phyloP scores from a whole-genome alignment of 331 rosid genomes.

The Rhamnella rubrinervis region DNA sequence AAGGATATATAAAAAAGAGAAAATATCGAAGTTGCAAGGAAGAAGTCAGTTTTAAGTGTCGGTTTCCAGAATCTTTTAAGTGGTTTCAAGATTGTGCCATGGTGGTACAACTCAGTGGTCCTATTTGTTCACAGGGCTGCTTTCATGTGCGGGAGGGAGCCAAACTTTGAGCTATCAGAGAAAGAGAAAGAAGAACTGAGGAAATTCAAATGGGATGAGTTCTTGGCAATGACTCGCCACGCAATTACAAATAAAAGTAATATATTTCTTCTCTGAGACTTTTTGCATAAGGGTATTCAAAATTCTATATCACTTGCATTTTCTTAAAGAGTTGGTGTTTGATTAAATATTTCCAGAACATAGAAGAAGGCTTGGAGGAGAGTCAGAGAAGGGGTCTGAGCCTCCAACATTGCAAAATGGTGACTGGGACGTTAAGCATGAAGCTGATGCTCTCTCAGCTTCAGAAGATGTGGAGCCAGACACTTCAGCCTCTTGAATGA shows the following conservation, averaged over 20 bases:
- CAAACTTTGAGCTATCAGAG: slow-evolving; percentile 81
- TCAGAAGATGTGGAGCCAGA: slow-evolving; percentile 56
- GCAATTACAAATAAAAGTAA: slow-evolving; percentile 80
- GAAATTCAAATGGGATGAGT: slow-evolving; percentile 80
- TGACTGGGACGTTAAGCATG: slow-evolving; percentile 47
- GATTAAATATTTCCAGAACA: slow-evolving; percentile 46
- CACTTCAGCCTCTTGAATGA: slow-evolving; percentile 34
- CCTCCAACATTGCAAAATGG: slow-evolving; percentile 32
- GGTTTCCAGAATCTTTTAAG: no score
- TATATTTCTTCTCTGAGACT: slow-evolving; percentile 19
- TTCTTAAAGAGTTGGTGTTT: slow-evolving; percentile 19
- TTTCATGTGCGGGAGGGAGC: slow-evolving; percentile 97
- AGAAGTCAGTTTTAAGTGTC: no score
- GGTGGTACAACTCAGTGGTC: not conserved
- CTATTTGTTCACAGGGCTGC: slow-evolving; percentile 67
- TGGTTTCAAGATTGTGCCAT: not conserved
- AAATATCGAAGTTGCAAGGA: no score
- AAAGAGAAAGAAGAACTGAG: slow-evolving; percentile 72
- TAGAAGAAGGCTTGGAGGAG: slow-evolving; percentile 51
- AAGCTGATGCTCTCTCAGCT: slow-evolving; percentile 28
- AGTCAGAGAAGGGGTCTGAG: slow-evolving; percentile 26
- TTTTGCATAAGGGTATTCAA: not conserved
- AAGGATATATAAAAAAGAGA: no score
- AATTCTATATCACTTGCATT: not conserved
- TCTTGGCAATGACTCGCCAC: slow-evolving; percentile 72